Evolutionary conservation across 2,329 filamentous ascomycete genomes (phyloP).

Genomic region (Davidsoniella eucalypti): DNA sequence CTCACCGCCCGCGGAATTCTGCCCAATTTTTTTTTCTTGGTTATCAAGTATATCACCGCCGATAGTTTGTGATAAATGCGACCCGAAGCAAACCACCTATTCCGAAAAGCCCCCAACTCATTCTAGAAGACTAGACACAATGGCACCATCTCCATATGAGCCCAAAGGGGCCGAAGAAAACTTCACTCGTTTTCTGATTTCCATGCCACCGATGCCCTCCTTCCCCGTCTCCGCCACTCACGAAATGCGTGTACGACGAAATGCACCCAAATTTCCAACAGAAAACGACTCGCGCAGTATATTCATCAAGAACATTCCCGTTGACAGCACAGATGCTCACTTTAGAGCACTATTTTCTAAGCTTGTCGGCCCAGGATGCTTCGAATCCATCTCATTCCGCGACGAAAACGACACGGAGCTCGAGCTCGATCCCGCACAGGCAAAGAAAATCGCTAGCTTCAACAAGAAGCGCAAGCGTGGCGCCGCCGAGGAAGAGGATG

Average conservation of each 20-base stretch:
- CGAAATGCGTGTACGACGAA: constrained; percentile 72
- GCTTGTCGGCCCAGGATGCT: constrained; percentile 59
- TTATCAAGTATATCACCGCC: neutral
- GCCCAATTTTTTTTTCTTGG: constrained; percentile 9
- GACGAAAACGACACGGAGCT: constrained; percentile 31
- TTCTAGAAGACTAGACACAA: neutral
- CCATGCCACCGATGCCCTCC: constrained; percentile 45
- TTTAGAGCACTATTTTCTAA: constrained; percentile 59
- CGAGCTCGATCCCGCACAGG: constrained; percentile 22
- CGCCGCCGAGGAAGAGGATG: constrained; percentile 34
- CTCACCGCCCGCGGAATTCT: constrained; percentile 10
- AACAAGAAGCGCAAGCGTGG: constrained; percentile 34
- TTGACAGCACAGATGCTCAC: constrained; percentile 64
- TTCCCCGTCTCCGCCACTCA: constrained; percentile 47
- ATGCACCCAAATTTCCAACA: constrained; percentile 63
- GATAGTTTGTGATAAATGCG: neutral
- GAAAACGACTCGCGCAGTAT: constrained; percentile 61
- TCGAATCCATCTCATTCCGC: constrained; percentile 66
- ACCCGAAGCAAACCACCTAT: neutral
- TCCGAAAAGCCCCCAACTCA: neutral
- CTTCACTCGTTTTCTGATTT: constrained; percentile 54
- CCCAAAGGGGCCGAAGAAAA: constrained; percentile 26
- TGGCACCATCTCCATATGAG: constrained; percentile 8
- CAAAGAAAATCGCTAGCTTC: constrained; percentile 23
- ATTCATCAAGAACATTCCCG: constrained; percentile 79